Base-by-base conservation (phyloP, 257 asterid species). In the Plectranthus barbatus region DNA sequence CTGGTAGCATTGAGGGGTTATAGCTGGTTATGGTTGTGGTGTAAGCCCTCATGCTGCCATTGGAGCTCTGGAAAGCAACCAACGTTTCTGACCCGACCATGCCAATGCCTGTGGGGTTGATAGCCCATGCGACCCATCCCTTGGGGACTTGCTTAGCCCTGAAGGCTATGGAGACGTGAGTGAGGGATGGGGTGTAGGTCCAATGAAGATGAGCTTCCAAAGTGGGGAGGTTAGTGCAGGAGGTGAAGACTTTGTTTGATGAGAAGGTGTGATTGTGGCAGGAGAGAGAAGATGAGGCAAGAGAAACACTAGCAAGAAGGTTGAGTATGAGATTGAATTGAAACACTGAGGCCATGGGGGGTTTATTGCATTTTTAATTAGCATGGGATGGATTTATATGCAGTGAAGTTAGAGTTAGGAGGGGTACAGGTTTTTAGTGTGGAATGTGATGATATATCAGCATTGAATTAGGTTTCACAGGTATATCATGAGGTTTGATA, bases 41-140 rank as follows among this genome's bases (percentile, higher is more conserved):
- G 50, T 75, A 81, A 70, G 69, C 92, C 10, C 56, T 47, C 75
- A 82, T 67, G 36, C 60, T 57, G 11, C 86, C 90, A 1, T 31
- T 65, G 50, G 84, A 51, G 34, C 66, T 34, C 19, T 13, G 72
- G 63, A 82, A 83, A 4, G 92, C 90, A 26, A 83, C 62, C 1
- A 88, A 71, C 12, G 91, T 86, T 49, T 85, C 90, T 0, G 95
- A 62, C 8, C 95, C 96, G 2, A 77, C 19, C 96, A 86, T 88
- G 47, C 96, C 92, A 6, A 44, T 55, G 29, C 64, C 72, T 0
- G 76, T 75, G 0, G 96, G 96, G 79, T 88, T 86, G 40, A 83
- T 80, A 8, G 81, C 94, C 92, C 94, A 88, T 0, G 86, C 87
- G 47, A 86, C 68, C 96, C 96, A 85, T 3, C 88, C 88, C 14